A percentile compares a stretch with the other conserved stretches of the same genome.
phyloP scores from a whole-genome alignment of 1,284 basidiomycete species.

The Mycena citricolor region DNA sequence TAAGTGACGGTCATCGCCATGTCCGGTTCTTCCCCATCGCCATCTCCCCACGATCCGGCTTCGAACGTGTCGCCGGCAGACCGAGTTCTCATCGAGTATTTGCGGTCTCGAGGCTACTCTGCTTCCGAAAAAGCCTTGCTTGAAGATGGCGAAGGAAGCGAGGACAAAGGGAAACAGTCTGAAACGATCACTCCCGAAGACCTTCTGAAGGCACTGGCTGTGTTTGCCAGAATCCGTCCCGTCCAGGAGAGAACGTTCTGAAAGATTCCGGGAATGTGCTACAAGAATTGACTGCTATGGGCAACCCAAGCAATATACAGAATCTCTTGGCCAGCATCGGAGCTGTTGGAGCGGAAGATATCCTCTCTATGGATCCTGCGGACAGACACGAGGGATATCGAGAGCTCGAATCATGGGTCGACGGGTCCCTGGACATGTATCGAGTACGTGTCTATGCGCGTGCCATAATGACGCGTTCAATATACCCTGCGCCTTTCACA shows the following conservation, averaged over 20 bases:
- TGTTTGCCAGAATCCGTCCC: slow-evolving; percentile 65
- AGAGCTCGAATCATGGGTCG: slow-evolving; percentile 92
- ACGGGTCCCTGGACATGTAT: slow-evolving; percentile 87
- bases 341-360: slow-evolving; percentile 77
- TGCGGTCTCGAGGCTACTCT: slow-evolving; percentile 79
- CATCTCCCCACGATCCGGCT: slow-evolving; percentile 40
- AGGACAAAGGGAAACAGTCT: slow-evolving; percentile 53
- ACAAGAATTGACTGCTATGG: slow-evolving; percentile 63
- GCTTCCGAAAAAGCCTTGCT: slow-evolving; percentile 75
- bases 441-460: slow-evolving; percentile 45
- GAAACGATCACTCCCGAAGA: slow-evolving; percentile 61
- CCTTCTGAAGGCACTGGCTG: slow-evolving; percentile 62
- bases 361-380: slow-evolving; percentile 80
- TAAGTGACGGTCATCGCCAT: slow-evolving; percentile 21
- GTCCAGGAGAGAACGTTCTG: slow-evolving; percentile 63
- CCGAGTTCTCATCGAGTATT: slow-evolving; percentile 79
- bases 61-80: slow-evolving; percentile 40
- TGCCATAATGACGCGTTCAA: slow-evolving; percentile 8
- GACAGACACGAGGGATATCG: slow-evolving; percentile 88
- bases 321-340: slow-evolving; percentile 74
- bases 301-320: slow-evolving; percentile 68
- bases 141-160: slow-evolving; percentile 61
- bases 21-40: slow-evolving; percentile 44
- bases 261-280: slow-evolving; percentile 65
- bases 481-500: slow-evolving; percentile 32